Conservation (phyloP, 1,284 basidiomycete species). For the Termitomyces sp. region DNA sequence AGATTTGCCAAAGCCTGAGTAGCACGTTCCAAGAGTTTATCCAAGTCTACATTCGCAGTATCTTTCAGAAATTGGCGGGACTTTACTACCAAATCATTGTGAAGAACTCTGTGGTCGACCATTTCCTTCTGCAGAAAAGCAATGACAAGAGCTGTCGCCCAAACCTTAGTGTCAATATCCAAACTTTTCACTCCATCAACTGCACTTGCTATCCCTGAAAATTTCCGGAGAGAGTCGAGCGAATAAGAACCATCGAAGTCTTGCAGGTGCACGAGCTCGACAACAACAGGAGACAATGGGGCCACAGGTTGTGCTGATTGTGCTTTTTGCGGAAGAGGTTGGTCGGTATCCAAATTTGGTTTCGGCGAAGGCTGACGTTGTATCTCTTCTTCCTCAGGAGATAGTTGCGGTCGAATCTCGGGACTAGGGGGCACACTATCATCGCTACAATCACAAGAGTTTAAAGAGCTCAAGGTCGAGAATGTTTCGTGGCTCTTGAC, state of each 20-base stretch:
- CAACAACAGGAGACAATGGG: conserved; percentile 22
- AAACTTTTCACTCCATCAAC: conserved; percentile 15
- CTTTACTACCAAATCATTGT: conserved; percentile 24
- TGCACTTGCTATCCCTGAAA: conserved; percentile 16
- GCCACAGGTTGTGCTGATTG: conserved; percentile 11
- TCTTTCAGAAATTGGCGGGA: conserved; percentile 21
- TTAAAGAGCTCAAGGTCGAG: conserved; percentile 47
- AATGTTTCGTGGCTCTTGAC: conserved; percentile 31
- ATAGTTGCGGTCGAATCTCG: conserved; percentile 8
- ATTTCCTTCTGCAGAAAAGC: conserved; percentile 24
- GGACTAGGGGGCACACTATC: conserved; percentile 24
- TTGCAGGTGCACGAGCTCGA: conserved; percentile 35
- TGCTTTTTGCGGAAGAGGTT: background rate
- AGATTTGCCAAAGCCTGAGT: background rate
- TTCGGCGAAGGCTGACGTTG: conserved; percentile 28
- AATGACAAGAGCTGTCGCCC: conserved; percentile 26
- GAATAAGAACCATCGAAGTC: conserved; percentile 43
- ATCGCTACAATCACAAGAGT: conserved; percentile 30
- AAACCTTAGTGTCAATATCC: conserved; percentile 18
- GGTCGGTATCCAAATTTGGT: conserved; percentile 14
- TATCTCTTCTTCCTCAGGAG: conserved; percentile 19
- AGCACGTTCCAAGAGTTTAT: conserved; percentile 10
- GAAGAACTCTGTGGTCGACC: conserved; percentile 19
- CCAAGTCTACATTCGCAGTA: background rate
- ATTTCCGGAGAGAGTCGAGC: conserved; percentile 22